These are phyloP conservation scores for Penicillium arizonense DNA, from an alignment of 495 filamentous ascomycete genomes.

Conservation along the genomic window DNA sequence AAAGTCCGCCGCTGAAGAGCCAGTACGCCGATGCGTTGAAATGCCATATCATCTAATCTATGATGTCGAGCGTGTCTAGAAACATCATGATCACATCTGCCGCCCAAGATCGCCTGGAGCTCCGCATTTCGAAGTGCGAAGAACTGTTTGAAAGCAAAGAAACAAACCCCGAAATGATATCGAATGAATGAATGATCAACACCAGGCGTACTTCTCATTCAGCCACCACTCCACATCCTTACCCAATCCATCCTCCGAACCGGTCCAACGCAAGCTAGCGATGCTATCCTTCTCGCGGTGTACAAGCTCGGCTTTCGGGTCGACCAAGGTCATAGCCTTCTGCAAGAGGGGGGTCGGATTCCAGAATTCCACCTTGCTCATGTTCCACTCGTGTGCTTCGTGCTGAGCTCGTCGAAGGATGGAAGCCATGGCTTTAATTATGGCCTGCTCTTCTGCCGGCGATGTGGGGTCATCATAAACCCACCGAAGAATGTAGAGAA, in stretches of 20 bases:
- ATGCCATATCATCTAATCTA: slow-evolving; percentile 14
- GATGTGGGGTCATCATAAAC: slow-evolving; percentile 60
- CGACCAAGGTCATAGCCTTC: slow-evolving; percentile 57
- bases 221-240: slow-evolving; percentile 75
- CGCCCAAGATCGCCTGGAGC: slow-evolving; percentile 11
- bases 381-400: slow-evolving; percentile 56
- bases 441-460: slow-evolving; percentile 35
- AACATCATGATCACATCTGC: slow-evolving; percentile 17
- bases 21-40: slow-evolving; percentile 15
- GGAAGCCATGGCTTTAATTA: slow-evolving; percentile 45
- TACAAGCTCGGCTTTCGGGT: slow-evolving; percentile 45
- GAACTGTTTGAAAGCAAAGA: slow-evolving; percentile 4
- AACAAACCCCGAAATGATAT: slow-evolving; percentile 4
- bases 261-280: slow-evolving; percentile 63
- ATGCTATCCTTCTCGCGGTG: slow-evolving; percentile 65
- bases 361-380: slow-evolving; percentile 63
- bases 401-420: slow-evolving; percentile 53
- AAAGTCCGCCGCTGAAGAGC: slow-evolving; percentile 39
- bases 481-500: slow-evolving; percentile 74
- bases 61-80: slow-evolving; percentile 19
- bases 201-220: slow-evolving; percentile 96
- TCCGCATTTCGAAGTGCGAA: not conserved
- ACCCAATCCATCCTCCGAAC: slow-evolving; percentile 42
- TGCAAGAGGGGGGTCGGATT: slow-evolving; percentile 58
- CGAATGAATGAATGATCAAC: slow-evolving; percentile 44